Base-by-base conservation (phyloP, 768 basidiomycete species). In the Xanthoconium purpureum region DNA sequence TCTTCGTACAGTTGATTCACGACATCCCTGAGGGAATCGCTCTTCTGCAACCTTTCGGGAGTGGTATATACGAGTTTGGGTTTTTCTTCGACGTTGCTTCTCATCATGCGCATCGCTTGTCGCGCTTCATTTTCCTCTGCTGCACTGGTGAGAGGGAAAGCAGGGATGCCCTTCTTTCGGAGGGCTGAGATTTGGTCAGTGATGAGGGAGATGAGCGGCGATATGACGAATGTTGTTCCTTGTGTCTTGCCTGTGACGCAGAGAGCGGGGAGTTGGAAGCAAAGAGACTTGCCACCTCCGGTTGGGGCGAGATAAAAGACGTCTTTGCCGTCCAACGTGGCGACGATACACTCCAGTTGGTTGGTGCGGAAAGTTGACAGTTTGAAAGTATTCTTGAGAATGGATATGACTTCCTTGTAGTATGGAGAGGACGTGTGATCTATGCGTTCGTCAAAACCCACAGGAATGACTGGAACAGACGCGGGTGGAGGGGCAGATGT, bases 231-330 rank as follows among this genome's bases (percentile, higher is more conserved):
- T 0, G 94, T 93, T 4, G 97, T 84, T 35, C 95, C 94, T 51
- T 75, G 77, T 0, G 89, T 92, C 64, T 75, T 80, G 2, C 91
- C 92, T 7, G 74, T 74, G 37, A 74, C 72, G 65, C 94, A 91
- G 35, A 97, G 79, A 3, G 94, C 95, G 0, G 97, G 97, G 2
- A 98, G 84, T 69, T 98, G 87, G 71, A 87, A 94, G 62, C 89
- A 93, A 38, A 94, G 75, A 63, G 88, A 90, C 74, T 95, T 94
- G 1, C 93, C 93, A 5, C 94, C 94, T 36, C 94, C 94, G 1
- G 97, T 99, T 1, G 97, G 97, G 84, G 98, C 95, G 9, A 98
- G 80, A 17, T 98, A 91, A 61, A 98, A 94, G 17, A 93, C 91
- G 65, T 98, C 96, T 52, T 78, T 82, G 9, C 89, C 93, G 2